Conservation (phyloP, 2,329 filamentous ascomycete species). For the Hortaea werneckii region DNA sequence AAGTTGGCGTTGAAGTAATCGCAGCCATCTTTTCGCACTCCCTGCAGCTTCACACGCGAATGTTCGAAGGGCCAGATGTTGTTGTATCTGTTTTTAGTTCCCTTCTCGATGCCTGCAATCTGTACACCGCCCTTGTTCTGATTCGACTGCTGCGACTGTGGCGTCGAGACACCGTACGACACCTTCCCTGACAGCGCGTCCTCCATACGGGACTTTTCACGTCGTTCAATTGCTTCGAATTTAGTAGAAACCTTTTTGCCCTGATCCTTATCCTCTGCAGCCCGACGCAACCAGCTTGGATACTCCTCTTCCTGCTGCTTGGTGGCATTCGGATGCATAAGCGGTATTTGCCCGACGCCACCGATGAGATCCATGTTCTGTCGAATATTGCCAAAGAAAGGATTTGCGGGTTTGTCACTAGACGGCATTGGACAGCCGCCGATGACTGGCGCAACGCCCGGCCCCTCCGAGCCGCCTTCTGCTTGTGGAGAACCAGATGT, state of each 20-base stretch:
- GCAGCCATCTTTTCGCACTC: slow-evolving; percentile 56
- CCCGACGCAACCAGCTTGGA: slow-evolving; percentile 67
- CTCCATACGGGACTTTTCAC: slow-evolving; percentile 86
- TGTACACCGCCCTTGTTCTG: slow-evolving; percentile 41
- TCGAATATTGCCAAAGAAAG: slow-evolving; percentile 91
- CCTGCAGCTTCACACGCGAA: slow-evolving; percentile 69
- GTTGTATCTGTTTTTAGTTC: slow-evolving; percentile 95
- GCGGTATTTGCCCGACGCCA: slow-evolving; percentile 71
- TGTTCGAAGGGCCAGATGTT: slow-evolving; percentile 97
- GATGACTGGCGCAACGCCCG: slow-evolving; percentile 63
- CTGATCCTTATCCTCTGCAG: slow-evolving; percentile 55
- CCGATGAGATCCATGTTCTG: slow-evolving; percentile 96
- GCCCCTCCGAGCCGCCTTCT: slow-evolving; percentile 40
- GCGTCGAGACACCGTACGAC: slow-evolving; percentile 37
- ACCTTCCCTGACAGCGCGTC: slow-evolving; percentile 58
- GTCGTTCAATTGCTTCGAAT: slow-evolving; percentile 74
- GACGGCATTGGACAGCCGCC: slow-evolving; percentile 78
- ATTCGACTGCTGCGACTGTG: slow-evolving; percentile 24
- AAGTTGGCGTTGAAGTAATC: slow-evolving; percentile 96
- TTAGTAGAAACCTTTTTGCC: slow-evolving; percentile 73
- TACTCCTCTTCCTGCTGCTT: slow-evolving; percentile 42
- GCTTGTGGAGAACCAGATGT: slow-evolving; percentile 4
- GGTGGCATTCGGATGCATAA: slow-evolving; percentile 47
- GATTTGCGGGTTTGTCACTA: slow-evolving; percentile 60
- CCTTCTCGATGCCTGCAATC: slow-evolving; percentile 88